Percentiles rank a stretch among this genome's conserved stretches.
These are phyloP conservation scores for Yamadazyma taylorii DNA, from an alignment of 1,139 yeast species.

Conservation along the genomic window DNA sequence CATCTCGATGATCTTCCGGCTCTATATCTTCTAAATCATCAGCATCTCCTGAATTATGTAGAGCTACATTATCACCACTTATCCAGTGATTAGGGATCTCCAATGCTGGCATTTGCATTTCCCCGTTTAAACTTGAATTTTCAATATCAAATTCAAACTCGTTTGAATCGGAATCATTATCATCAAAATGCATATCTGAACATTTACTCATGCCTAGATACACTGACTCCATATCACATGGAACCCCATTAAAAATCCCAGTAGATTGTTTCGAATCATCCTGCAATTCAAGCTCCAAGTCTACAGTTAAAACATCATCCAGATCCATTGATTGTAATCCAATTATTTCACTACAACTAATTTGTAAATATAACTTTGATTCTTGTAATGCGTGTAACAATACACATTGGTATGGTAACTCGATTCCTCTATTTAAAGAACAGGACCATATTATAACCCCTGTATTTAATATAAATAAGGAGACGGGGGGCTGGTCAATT, in stretches of 20 bases:
- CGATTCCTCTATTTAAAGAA: slow-evolving; percentile 31
- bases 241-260: slow-evolving; percentile 6
- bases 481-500: slow-evolving; percentile 13
- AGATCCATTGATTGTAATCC: background rate
- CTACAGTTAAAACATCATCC: slow-evolving; percentile 10
- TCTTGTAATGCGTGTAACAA: slow-evolving; percentile 39
- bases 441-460: slow-evolving; percentile 38
- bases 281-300: slow-evolving; percentile 3
- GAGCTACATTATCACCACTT: slow-evolving; percentile 7
- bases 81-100: slow-evolving; percentile 27
- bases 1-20: slow-evolving; percentile 15
- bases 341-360: slow-evolving; percentile 23
- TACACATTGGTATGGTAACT: slow-evolving; percentile 40
- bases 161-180: slow-evolving; percentile 20
- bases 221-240: slow-evolving; percentile 17
- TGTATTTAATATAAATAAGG: slow-evolving; percentile 41
- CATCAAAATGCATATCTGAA: slow-evolving; percentile 40
- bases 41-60: slow-evolving; percentile 34
- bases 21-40: slow-evolving; percentile 34
- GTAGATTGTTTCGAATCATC: background rate
- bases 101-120: slow-evolving; percentile 12
- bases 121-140: slow-evolving; percentile 8
- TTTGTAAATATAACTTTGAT: slow-evolving; percentile 33
- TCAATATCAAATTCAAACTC: slow-evolving; percentile 15
- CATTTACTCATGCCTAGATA: slow-evolving; percentile 41